phyloP scores from a whole-genome alignment of 1,284 basidiomycete species.

The Inonotus hispidus region DNA sequence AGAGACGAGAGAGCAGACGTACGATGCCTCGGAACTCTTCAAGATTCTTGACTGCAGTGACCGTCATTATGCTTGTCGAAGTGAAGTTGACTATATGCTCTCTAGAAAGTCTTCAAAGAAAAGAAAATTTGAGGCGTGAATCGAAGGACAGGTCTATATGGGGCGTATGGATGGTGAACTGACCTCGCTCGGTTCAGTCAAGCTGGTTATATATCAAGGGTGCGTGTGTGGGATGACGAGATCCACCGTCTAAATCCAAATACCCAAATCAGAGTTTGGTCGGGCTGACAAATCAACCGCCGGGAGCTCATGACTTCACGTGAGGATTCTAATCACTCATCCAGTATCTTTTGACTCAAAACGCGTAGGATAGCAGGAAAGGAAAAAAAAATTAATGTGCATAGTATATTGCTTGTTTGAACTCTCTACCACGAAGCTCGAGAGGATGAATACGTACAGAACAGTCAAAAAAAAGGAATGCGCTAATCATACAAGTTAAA shows the following conservation, averaged over 20 bases:
- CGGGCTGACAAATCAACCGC: background rate
- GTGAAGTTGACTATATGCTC: constrained; percentile 7
- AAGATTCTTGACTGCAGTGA: constrained; percentile 44
- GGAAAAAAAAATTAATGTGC: too few species aligned
- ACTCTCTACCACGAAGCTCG: background rate
- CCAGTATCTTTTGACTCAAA: too few species aligned
- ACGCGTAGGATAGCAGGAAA: background rate
- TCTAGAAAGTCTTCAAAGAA: background rate
- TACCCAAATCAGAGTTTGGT: too few species aligned
- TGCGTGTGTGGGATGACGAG: background rate
- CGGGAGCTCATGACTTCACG: background rate
- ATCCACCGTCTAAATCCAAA: background rate
- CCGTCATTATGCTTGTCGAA: constrained; percentile 23
- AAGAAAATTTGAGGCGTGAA: background rate
- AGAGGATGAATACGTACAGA: background rate
- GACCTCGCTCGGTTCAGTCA: background rate
- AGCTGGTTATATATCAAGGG: background rate
- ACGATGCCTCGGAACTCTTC: constrained; percentile 53
- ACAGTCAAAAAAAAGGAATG: background rate
- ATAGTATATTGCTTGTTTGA: background rate
- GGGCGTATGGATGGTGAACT: background rate
- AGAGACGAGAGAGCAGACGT: constrained; percentile 20
- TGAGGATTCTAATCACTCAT: too few species aligned
- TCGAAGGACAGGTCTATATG: background rate
- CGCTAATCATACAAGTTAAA: background rate